These are phyloP conservation scores for Leptographium procerum DNA, from an alignment of 2,329 filamentous ascomycete genomes.

Conservation along the genomic window DNA sequence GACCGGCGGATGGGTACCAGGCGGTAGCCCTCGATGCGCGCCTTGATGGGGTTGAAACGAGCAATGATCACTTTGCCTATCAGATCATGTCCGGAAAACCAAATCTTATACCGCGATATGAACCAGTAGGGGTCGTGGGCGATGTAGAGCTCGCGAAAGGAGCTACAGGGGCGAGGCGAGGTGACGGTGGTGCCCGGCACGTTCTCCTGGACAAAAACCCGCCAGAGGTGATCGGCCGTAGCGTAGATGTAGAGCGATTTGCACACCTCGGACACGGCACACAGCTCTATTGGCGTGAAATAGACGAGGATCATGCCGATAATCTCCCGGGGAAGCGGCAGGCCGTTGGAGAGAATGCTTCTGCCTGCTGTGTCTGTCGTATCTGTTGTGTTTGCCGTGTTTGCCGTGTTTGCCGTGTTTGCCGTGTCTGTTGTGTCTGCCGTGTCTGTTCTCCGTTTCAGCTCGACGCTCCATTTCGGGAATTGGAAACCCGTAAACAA, in stretches of 20 bases:
- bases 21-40: conserved; percentile 71
- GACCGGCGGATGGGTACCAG: conserved; percentile 32
- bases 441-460: too few species aligned
- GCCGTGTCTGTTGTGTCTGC: too few species aligned
- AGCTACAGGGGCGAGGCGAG: conserved; percentile 45
- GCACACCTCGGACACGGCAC: conserved; percentile 48
- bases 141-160: conserved; percentile 60
- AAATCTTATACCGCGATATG: conserved; percentile 65
- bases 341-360: not conserved
- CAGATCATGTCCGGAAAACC: conserved; percentile 68
- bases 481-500: too few species aligned
- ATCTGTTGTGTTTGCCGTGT: too few species aligned
- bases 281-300: conserved; percentile 54
- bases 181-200: conserved; percentile 45
- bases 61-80: conserved; percentile 64
- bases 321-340: conserved; percentile 59
- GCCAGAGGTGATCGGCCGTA: conserved; percentile 61
- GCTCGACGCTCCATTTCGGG: too few species aligned
- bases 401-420: too few species aligned
- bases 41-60: conserved; percentile 62
- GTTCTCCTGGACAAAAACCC: conserved; percentile 54
- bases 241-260: conserved; percentile 47
- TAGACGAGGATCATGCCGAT: conserved; percentile 59
- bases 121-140: conserved; percentile 79
- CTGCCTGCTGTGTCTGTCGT: too few species aligned